Conservation (phyloP, 2,329 filamentous ascomycete species). For the Talaromyces sp. region DNA sequence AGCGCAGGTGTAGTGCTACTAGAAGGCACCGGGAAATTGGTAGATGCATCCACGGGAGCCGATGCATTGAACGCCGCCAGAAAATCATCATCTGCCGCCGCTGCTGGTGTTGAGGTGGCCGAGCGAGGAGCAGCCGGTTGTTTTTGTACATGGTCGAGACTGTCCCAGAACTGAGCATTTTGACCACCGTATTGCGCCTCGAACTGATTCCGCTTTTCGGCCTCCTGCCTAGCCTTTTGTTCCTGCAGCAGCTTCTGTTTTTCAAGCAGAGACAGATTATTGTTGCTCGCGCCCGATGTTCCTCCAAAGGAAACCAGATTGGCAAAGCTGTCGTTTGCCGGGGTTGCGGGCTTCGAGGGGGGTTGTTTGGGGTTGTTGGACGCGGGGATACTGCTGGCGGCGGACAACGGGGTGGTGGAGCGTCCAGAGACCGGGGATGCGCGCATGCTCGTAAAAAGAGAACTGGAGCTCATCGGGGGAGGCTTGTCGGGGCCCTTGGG, state of each 20-base stretch:
- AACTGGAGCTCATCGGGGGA: conserved; percentile 31
- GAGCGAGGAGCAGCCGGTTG: conserved; percentile 28
- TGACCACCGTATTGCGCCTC: conserved; percentile 70
- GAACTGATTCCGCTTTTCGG: conserved; percentile 64
- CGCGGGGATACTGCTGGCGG: conserved; percentile 17
- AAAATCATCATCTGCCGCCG: conserved; percentile 48
- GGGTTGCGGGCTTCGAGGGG: conserved; percentile 37
- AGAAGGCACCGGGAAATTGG: conserved; percentile 51
- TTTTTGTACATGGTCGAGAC: conserved; percentile 53
- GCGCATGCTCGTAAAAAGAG: conserved; percentile 32
- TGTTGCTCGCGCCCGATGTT: conserved; percentile 46
- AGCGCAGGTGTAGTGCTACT: conserved; percentile 13
- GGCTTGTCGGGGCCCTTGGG: conserved; percentile 31
- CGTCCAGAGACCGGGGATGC: conserved; percentile 37
- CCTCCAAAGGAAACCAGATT: conserved; percentile 59
- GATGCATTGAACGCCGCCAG: conserved; percentile 58
- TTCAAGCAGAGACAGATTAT: conserved; percentile 65
- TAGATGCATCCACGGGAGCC: conserved; percentile 56
- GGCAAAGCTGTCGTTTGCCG: conserved; percentile 52
- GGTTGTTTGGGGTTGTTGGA: conserved; percentile 25
- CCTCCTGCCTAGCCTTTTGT: conserved; percentile 69
- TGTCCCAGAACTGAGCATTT: conserved; percentile 70
- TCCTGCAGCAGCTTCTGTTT: conserved; percentile 69
- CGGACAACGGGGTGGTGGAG: conserved; percentile 41
- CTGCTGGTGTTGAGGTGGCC: neutral